Percentiles rank a stretch among this genome's conserved stretches.
These are phyloP conservation scores for Albophoma yamanashiensis DNA, from an alignment of 2,329 filamentous ascomycete species.

Conservation along the genomic window DNA sequence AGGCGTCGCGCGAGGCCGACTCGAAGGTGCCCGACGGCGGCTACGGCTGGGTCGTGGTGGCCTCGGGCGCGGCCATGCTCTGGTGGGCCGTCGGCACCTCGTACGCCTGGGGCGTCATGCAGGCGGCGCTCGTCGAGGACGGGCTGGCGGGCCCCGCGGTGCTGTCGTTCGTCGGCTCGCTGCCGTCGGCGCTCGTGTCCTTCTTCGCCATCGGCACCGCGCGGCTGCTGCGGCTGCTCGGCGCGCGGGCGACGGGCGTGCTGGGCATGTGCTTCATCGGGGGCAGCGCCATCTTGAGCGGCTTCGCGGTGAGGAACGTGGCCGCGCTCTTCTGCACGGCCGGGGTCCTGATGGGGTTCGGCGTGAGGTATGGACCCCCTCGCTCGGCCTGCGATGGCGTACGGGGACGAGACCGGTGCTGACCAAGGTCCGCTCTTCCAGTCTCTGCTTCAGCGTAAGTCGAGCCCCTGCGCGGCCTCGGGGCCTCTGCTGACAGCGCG, in stretches of 20 bases:
- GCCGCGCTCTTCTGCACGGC: not conserved
- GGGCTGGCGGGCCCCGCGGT: conserved; percentile 37
- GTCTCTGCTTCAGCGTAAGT: not conserved
- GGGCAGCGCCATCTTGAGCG: conserved; percentile 32
- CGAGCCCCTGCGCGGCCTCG: not conserved
- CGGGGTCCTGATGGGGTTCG: not conserved
- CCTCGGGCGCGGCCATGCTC: conserved; percentile 35
- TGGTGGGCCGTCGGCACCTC: conserved; percentile 47
- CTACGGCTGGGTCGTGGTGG: conserved; percentile 46
- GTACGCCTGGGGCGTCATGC: conserved; percentile 51
- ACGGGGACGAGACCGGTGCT: not conserved
- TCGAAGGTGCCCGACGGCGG: conserved; percentile 40
- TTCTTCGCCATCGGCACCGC: conserved; percentile 41
- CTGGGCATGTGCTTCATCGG: conserved; percentile 40
- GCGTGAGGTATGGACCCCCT: not conserved
- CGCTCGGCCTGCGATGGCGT: not conserved
- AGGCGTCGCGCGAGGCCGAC: conserved; percentile 33
- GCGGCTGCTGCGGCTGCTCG: conserved; percentile 37
- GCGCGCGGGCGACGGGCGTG: conserved; percentile 33
- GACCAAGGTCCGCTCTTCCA: not conserved
- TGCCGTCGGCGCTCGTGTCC: conserved; percentile 38
- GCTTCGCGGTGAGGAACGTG: conserved; percentile 17
- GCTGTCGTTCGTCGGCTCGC: conserved; percentile 47
- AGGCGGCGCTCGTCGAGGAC: conserved; percentile 41
- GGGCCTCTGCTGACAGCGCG: not conserved